Evolutionary conservation across 2,329 filamentous ascomycete genomes (phyloP), one percentile per base, ranked within the genome.

Genomic region (Paradendryphiella salina): DNA sequence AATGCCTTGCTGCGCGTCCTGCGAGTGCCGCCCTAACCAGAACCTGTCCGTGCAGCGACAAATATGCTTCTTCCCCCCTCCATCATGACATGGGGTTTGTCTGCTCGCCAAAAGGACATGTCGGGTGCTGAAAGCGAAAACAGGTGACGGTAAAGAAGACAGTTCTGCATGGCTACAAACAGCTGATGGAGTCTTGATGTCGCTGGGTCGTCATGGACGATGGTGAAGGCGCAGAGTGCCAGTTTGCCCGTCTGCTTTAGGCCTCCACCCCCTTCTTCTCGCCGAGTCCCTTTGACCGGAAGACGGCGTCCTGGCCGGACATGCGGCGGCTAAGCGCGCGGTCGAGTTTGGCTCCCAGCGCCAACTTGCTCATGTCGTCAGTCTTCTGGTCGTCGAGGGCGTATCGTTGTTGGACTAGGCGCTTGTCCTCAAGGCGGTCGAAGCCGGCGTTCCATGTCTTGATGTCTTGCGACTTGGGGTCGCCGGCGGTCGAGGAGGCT

Each of bases 401-500:
- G 68, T 92, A 92, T 63, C 92, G 87, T 78, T 96, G 92, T 65
- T 87, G 84, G 63, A 84, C 79, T 21, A 96, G 85, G 40, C 88
- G 88, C 76, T 90, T 90, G 80, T 96, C 94, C 75, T 95, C 89
- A 77, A 96, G 88, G 67, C 91, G 89, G 66, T 90, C 86, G 58
- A 96, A 84, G 52, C 88, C 87, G 54, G 86, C 84, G 64, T 89
- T 87, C 73, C 94, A 90, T 61, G 89, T 84, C 73, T 86, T 83
- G 70, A 94, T 85, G 66, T 86, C 84, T 56, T 80, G 79, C 57
- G 82, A 76, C 67, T 80, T 80, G 56, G 80, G 79, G 70, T 75
- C 73, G 62, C 63, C 63, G 38, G 64, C 55, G 3, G 62, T 66
- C 18, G 67, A 70, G 2, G 71, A 73, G 38, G 67, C 70, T 46